Percentiles rank a stretch among this genome's conserved stretches.
These are phyloP conservation scores for Debaryomyces prosopidis DNA, from an alignment of 805 yeast genomes.

Conservation along the genomic window DNA sequence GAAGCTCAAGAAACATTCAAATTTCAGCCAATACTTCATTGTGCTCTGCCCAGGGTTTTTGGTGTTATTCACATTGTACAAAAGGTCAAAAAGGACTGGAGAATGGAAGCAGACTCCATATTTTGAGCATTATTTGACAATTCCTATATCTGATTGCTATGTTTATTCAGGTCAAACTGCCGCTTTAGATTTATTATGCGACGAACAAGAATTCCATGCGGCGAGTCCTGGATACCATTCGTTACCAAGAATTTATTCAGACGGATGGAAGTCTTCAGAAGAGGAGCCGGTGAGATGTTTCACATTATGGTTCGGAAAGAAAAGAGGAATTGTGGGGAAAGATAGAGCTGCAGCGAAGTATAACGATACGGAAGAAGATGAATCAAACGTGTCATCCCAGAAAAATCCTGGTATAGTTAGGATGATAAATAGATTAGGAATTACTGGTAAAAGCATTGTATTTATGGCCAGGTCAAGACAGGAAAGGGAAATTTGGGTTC, in stretches of 20 bases:
- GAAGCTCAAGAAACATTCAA: slow-evolving; percentile 67
- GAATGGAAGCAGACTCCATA: slow-evolving; percentile 47
- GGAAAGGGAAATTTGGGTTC: slow-evolving; percentile 84
- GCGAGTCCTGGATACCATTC: slow-evolving; percentile 55
- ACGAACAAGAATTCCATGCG: slow-evolving; percentile 48
- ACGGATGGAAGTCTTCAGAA: slow-evolving; percentile 85
- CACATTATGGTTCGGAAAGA: slow-evolving; percentile 80
- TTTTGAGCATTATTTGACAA: slow-evolving; percentile 53
- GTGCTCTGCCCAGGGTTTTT: slow-evolving; percentile 72
- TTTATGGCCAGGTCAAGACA: slow-evolving; percentile 81
- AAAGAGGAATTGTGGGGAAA: slow-evolving; percentile 42
- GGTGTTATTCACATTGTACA: slow-evolving; percentile 52
- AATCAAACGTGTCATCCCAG: slow-evolving; percentile 11
- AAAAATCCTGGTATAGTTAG: slow-evolving; percentile 46
- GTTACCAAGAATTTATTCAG: slow-evolving; percentile 71
- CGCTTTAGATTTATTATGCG: slow-evolving; percentile 51
- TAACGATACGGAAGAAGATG: slow-evolving; percentile 2
- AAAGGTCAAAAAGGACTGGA: slow-evolving; percentile 47
- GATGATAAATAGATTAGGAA: slow-evolving; percentile 57
- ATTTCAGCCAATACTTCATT: slow-evolving; percentile 61
- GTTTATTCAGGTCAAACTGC: slow-evolving; percentile 72
- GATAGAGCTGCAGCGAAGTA: slow-evolving; percentile 11
- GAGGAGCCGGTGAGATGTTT: slow-evolving; percentile 75
- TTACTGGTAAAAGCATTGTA: slow-evolving; percentile 65
- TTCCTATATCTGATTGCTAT: slow-evolving; percentile 69